These are phyloP conservation scores for Glycine latifolia DNA, from an alignment of 306 rosid genomes.

Conservation along the genomic window DNA sequence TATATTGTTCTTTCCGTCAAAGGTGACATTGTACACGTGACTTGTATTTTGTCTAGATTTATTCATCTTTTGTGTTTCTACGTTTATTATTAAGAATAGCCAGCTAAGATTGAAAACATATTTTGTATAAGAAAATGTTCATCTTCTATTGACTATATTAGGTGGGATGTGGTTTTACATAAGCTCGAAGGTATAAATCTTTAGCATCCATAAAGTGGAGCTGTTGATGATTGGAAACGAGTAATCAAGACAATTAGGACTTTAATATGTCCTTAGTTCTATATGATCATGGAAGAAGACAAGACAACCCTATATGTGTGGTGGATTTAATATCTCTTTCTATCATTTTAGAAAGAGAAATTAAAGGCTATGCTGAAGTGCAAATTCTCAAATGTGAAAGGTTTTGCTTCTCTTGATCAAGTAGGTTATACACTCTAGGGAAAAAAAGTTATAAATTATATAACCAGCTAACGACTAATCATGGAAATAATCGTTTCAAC, in stretches of 20 bases:
- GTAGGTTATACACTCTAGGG: not conserved
- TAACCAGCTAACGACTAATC: not conserved
- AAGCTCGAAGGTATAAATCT: no score
- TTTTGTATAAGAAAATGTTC: no score
- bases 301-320: conserved; percentile 4
- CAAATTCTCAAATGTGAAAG: not conserved
- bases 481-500: conserved; percentile 5
- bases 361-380: not conserved
- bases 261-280: conserved; percentile 19
- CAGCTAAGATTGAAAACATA: no score
- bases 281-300: conserved; percentile 44
- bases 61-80: not conserved
- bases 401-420: not conserved
- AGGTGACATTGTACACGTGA: conserved; percentile 6
- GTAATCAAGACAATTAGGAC: conserved; percentile 29
- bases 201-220: no score
- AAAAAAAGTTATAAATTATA: not conserved
- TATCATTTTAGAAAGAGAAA: not conserved
- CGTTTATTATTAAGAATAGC: not conserved
- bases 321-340: conserved; percentile 36
- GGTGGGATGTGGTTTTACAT: no score
- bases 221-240: conserved; percentile 43
- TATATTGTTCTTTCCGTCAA: conserved; percentile 20
- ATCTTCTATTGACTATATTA: no score
- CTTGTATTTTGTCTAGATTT: conserved; percentile 6